Conservation (phyloP, 768 basidiomycete species). For the Holtermannia corniformis region DNA sequence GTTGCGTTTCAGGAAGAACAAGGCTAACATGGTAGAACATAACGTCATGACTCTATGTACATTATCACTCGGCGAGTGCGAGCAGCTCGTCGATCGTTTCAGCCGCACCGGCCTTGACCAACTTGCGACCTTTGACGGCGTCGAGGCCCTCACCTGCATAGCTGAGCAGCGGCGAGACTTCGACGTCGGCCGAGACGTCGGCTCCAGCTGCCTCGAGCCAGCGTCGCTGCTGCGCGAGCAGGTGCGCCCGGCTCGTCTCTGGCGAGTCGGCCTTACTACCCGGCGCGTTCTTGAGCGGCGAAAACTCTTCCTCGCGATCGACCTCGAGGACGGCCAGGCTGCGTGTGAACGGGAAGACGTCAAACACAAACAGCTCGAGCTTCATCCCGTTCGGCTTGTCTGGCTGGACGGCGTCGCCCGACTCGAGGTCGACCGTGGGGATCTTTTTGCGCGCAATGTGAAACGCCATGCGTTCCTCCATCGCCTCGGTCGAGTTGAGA, state of each 20-base stretch:
- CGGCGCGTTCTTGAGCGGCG: conserved; percentile 93
- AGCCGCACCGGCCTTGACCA: conserved; percentile 59
- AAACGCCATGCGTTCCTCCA: conserved; percentile 84
- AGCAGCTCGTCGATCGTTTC: background rate
- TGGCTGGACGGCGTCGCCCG: conserved; percentile 67
- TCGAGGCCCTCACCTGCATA: conserved; percentile 91
- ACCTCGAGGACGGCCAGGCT: conserved; percentile 71
- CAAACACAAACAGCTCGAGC: conserved; percentile 96
- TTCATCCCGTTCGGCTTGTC: conserved; percentile 96
- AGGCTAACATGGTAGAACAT: too few species aligned
- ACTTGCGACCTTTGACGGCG: conserved; percentile 62
- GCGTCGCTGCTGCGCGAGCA: conserved; percentile 74
- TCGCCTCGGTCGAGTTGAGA: conserved; percentile 64
- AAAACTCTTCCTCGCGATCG: conserved; percentile 79
- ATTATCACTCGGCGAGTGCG: background rate
- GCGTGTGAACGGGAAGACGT: conserved; percentile 85
- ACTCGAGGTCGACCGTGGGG: conserved; percentile 60
- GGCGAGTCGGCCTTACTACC: conserved; percentile 84
- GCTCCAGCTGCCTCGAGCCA: conserved; percentile 78
- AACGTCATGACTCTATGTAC: too few species aligned
- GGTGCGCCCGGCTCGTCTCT: conserved; percentile 77
- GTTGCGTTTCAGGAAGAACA: too few species aligned
- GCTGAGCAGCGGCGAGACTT: conserved; percentile 74
- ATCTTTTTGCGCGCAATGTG: conserved; percentile 99
- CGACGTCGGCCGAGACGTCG: conserved; percentile 57